These are phyloP conservation scores for Solanum hybrid DNA, from an alignment of 305 asterid species.

Conservation along the genomic window DNA sequence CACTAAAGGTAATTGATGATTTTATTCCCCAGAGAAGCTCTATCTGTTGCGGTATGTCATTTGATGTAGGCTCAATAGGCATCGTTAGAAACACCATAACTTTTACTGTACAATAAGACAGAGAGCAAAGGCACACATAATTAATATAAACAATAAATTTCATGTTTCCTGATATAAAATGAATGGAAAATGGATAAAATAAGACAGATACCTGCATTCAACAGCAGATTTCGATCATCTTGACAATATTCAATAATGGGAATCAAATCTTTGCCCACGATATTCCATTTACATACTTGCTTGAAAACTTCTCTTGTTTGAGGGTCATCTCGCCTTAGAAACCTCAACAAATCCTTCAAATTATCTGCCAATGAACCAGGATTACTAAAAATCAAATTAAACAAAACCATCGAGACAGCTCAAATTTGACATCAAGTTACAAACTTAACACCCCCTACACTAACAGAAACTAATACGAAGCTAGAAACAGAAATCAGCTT, in stretches of 20 bases:
- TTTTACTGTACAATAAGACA: constrained; percentile 51
- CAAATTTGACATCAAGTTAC: not conserved
- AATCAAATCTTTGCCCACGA: constrained; percentile 54
- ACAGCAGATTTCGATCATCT: constrained; percentile 69
- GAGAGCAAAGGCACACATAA: not conserved
- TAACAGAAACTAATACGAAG: not conserved
- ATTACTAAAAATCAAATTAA: not conserved
- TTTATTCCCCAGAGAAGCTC: constrained; percentile 88
- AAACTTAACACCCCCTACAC: not conserved
- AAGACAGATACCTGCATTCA: constrained; percentile 52
- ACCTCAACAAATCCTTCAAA: constrained; percentile 87
- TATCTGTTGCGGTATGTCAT: constrained; percentile 71
- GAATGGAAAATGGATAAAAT: not conserved
- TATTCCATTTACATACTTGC: constrained; percentile 90
- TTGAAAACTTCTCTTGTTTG: constrained; percentile 86
- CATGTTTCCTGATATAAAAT: not conserved
- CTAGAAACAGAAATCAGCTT: not conserved
- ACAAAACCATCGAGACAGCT: not conserved
- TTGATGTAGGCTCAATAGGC: constrained; percentile 81
- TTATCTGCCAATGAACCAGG: constrained; percentile 40
- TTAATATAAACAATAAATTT: not conserved
- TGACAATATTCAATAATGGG: constrained; percentile 68
- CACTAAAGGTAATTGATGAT: constrained; percentile 54
- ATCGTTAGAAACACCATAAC: constrained; percentile 85
- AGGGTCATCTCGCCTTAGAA: constrained; percentile 86